Base-by-base conservation (phyloP, 1,284 basidiomycete species). In the Fomes fomentarius region DNA sequence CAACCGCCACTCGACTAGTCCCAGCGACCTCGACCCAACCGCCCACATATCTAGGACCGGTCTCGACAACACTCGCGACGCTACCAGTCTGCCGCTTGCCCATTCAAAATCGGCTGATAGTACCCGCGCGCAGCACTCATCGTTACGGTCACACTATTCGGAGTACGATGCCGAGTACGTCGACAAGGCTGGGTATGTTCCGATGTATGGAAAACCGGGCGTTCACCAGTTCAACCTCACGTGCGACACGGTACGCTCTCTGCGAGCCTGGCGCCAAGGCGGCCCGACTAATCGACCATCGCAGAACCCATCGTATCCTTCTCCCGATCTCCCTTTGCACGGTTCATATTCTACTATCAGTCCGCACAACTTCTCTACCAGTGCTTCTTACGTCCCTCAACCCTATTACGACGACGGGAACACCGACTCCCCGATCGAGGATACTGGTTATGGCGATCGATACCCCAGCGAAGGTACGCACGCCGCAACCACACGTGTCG, bases 211-310 rank as follows among this genome's bases (percentile, higher is more conserved):
- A n/a, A 50, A 48, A 30, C n/a, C 50, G 19, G 37, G 43, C 26
- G 33, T 37, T 12, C 45, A 48, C 26, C 52, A 56, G n/a, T 41
- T 45, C 11, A 50, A 45, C 24, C 50, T 55, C 21, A 47, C 52
- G 31, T 54, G 59, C 53, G 44, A 54, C 49, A 56, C 59, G 30
- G 59, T 61, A 25, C 45, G 59, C 31, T 21, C 10, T 19, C 17
- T 6, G 17, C 22, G 19, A 24, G n/a, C 15, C 10, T 24, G 15
- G 10, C 22, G 8, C 24, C 26, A 38, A 44, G 31, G n/a, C 28
- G 21, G 24, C 9, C 26, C 37, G 8, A 19, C 48, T 45, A 25
- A 60, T 26, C 12, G 28, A 34, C 19, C 30, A n/a, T 39, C 37
- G 17, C 47, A 60, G 58, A 47, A 44, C 21, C 37, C 50, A 26